These are phyloP conservation scores for Cicer yamashitae DNA, from an alignment of 306 rosid genomes.

Conservation along the genomic window DNA sequence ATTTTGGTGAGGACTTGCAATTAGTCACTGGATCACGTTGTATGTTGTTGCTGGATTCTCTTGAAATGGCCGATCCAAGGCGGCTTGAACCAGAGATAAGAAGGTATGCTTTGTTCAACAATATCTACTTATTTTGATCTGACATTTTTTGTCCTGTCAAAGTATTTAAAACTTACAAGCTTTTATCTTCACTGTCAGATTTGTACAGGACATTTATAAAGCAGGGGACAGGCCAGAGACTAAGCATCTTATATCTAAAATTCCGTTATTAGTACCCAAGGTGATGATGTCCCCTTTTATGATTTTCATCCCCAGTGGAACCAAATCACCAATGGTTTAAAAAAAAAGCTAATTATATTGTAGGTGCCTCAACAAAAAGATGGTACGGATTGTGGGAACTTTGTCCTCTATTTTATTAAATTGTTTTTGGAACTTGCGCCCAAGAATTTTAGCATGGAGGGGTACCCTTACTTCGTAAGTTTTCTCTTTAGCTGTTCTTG, in stretches of 20 bases:
- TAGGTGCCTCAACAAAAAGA: slow-evolving; percentile 87
- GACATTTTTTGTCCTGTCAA: neutral
- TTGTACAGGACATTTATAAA: slow-evolving; percentile 67
- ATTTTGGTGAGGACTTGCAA: slow-evolving; percentile 63
- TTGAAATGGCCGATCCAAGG: slow-evolving; percentile 62
- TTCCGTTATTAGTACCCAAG: slow-evolving; percentile 76
- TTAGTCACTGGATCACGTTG: slow-evolving; percentile 60
- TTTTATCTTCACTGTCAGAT: slow-evolving; percentile 53
- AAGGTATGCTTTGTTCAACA: slow-evolving; percentile 54
- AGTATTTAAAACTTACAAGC: slow-evolving; percentile 20
- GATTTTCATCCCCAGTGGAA: slow-evolving; percentile 11
- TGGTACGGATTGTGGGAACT: slow-evolving; percentile 74
- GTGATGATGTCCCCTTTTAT: slow-evolving; percentile 30
- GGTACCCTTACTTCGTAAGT: slow-evolving; percentile 78
- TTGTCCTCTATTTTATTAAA: slow-evolving; percentile 73
- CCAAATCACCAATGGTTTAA: slow-evolving; percentile 14
- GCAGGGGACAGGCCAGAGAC: slow-evolving; percentile 59
- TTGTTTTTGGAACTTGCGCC: slow-evolving; percentile 70
- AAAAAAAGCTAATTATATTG: slow-evolving; percentile 28
- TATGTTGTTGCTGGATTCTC: slow-evolving; percentile 86
- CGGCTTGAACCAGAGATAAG: slow-evolving; percentile 76
- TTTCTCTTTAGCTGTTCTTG: slow-evolving; percentile 19
- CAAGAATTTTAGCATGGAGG: slow-evolving; percentile 59
- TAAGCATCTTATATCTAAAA: slow-evolving; percentile 38
- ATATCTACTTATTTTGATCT: slow-evolving; percentile 25